Evolutionary conservation across 1,139 yeast species (phyloP), one percentile per base, ranked within the genome.

Genomic region (Hyphopichia wangnamkhiaoensis): DNA sequence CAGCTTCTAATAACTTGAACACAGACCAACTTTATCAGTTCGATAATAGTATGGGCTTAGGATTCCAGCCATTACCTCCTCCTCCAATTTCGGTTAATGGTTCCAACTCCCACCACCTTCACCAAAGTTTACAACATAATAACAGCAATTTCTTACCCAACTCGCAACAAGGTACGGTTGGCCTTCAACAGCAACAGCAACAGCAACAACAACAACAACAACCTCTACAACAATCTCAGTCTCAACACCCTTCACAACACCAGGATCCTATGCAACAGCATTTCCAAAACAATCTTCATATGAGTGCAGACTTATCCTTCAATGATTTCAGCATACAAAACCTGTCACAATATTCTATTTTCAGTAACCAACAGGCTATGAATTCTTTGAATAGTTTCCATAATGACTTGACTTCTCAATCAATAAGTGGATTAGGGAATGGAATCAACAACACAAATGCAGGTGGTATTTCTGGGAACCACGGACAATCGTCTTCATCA

Each of bases 321-420:
- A 18, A 31, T 29, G 28, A 32, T 23, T 32, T 27, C 15, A 18
- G 31, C 20, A 28, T 27, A 17, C 33, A 19, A 20, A 34, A 31
- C 26, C 20, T 17, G 24, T 46, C 53, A 4, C 53, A 48, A 36
- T 56, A 59, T 37, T 52, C 62, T 7, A 53, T 63, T 15, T 61
- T 61, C 42, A 50, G 59, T 12, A 58, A 59, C 37, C 52, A 54
- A 14, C 60, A 60, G 24, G 58, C 55, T 17, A 46, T 51, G 43
- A 45, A 44, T 31, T 56, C 61, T 6, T 46, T 48, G 33, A 27
- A 35, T 21, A 32, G 32, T 23, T 33, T 25, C 19, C 34, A 30
- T 19, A 7, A 31, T 29, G 28, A 39, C 10, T 24, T 43, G 44
- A 18, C 40, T 42, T 20, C 43, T 43, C 15, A 31, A 31, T 30